These are phyloP conservation scores for Apiospora sp. DNA, from an alignment of 2,329 filamentous ascomycete species.

Conservation along the genomic window DNA sequence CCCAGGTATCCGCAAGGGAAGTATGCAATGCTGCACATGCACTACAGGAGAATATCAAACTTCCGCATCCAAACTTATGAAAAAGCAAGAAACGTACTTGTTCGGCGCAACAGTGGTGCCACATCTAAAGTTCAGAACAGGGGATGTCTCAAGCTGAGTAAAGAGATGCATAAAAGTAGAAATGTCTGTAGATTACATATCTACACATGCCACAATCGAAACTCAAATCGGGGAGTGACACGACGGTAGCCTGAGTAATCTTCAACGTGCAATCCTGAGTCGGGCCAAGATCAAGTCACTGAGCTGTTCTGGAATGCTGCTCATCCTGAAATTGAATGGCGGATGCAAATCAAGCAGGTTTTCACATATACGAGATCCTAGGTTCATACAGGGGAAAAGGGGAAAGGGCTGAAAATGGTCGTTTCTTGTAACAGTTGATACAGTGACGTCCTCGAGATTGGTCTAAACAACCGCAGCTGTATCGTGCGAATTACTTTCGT, in stretches of 20 bases:
- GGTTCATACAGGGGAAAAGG: neutral
- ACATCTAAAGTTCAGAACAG: neutral
- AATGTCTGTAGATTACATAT: neutral
- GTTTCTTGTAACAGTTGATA: neutral
- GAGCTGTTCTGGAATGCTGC: neutral
- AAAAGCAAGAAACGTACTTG: neutral
- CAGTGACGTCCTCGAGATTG: neutral
- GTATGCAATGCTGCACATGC: neutral
- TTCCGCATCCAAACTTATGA: neutral
- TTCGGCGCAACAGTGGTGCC: neutral
- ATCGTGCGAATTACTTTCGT: neutral
- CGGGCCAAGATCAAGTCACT: neutral
- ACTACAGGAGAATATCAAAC: neutral
- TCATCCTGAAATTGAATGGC: neutral
- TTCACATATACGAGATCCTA: neutral
- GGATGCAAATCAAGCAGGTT: neutral
- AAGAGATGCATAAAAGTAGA: neutral
- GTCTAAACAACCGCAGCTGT: neutral
- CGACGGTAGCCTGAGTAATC: neutral
- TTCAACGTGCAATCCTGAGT: neutral
- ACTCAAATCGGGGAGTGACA: neutral
- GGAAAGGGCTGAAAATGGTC: neutral
- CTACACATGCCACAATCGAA: neutral
- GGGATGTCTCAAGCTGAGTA: neutral
- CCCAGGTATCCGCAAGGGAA: neutral